A percentile compares a stretch with the other conserved stretches of the same genome.
These are phyloP conservation scores for Aphanoascus verrucosus DNA, from an alignment of 2,329 filamentous ascomycete genomes.

Conservation along the genomic window DNA sequence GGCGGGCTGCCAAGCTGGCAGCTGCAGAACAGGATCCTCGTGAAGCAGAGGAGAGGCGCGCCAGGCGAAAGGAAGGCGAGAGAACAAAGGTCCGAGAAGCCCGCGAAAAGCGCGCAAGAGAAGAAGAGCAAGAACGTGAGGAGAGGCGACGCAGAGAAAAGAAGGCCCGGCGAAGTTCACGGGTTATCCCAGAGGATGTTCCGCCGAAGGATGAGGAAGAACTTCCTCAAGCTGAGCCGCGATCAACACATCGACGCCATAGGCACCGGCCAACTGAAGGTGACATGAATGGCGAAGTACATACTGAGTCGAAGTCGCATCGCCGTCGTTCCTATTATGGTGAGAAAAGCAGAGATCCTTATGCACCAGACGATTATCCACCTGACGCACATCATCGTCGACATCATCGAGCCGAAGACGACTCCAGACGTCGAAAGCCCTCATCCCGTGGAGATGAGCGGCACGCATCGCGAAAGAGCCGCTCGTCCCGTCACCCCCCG, in stretches of 20 bases:
- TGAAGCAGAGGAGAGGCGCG: slow-evolving; percentile 31
- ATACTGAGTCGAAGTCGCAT: slow-evolving; percentile 18
- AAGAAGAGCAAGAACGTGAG: slow-evolving; percentile 46
- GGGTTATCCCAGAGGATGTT: slow-evolving; percentile 17
- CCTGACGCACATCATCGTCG: slow-evolving; percentile 23
- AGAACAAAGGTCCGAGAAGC: slow-evolving; percentile 35
- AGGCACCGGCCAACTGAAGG: slow-evolving; percentile 26
- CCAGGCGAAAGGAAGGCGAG: slow-evolving; percentile 42
- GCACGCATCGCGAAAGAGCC: slow-evolving; percentile 23
- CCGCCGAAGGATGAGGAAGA: slow-evolving; percentile 23
- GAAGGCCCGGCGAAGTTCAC: slow-evolving; percentile 47
- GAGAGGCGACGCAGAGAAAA: slow-evolving; percentile 47
- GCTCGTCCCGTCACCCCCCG: slow-evolving; percentile 17
- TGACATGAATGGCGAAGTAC: slow-evolving; percentile 14
- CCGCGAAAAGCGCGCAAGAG: slow-evolving; percentile 28
- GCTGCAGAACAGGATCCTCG: slow-evolving; percentile 26
- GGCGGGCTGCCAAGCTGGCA: slow-evolving; percentile 34
- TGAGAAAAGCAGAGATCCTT: slow-evolving; percentile 21
- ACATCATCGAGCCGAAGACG: slow-evolving; percentile 27
- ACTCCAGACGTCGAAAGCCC: slow-evolving; percentile 29
- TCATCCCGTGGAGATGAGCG: slow-evolving; percentile 26
- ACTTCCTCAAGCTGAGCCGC: slow-evolving; percentile 24
- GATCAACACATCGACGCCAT: slow-evolving; percentile 26
- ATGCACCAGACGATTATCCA: slow-evolving; percentile 22
- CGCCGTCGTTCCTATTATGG: slow-evolving; percentile 27